These are phyloP conservation scores for Leishmania arabica DNA, from an alignment of 208 protist species.

Conservation along the genomic window DNA sequence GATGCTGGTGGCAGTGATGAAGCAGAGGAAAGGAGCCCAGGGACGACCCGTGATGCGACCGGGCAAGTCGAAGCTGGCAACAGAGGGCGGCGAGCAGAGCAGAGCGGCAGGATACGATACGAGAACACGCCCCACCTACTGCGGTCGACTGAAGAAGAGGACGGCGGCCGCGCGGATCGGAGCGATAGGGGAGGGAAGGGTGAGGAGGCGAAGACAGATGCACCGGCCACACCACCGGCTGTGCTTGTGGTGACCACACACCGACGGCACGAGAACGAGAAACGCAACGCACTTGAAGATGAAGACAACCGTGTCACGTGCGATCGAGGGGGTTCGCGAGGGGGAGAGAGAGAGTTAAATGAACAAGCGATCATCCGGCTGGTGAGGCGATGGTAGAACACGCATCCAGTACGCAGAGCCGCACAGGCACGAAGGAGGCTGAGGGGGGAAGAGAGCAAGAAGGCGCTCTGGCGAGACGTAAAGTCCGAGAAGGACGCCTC, in stretches of 20 bases:
- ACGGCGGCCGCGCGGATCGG: background rate
- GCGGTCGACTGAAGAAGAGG: background rate
- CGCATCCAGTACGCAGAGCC: background rate
- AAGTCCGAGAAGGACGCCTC: background rate
- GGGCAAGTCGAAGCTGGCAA: background rate
- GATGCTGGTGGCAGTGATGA: background rate
- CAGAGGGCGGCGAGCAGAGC: background rate
- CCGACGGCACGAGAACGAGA: background rate
- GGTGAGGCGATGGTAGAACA: background rate
- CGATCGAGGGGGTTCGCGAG: background rate
- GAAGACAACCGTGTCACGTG: background rate
- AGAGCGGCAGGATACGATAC: background rate
- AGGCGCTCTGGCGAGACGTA: background rate
- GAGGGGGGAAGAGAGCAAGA: background rate
- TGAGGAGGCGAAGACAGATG: background rate
- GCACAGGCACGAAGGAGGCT: background rate
- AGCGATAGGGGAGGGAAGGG: background rate
- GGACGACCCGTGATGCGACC: background rate
- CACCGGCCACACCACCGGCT: background rate
- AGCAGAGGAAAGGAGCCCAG: background rate
- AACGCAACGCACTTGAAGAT: slow-evolving; percentile 7
- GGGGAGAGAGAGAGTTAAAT: too few species aligned
- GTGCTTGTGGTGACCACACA: too few species aligned
- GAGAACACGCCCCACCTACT: background rate
- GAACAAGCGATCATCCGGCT: background rate